These are phyloP conservation scores for Dictyostelium intermedium DNA, from an alignment of 78 protist genomes.

Conservation along the genomic window DNA sequence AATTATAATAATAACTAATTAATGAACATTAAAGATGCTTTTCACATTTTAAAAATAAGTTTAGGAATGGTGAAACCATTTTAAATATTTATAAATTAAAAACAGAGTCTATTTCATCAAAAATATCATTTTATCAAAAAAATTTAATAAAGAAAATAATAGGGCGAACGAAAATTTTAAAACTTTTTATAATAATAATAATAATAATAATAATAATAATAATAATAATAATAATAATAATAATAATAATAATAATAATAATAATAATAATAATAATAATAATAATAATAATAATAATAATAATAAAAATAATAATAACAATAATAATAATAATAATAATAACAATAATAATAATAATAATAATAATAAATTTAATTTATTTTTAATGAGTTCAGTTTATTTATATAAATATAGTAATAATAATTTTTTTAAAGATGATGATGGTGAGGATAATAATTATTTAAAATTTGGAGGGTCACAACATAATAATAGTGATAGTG, in stretches of 20 bases:
- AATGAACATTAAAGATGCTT: background rate
- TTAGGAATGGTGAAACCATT: background rate
- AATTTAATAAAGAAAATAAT: background rate
- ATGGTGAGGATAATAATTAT: background rate
- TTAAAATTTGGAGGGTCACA: background rate
- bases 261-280: background rate
- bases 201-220: background rate
- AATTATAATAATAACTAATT: no score
- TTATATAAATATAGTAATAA: background rate
- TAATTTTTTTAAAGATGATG: background rate
- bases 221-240: background rate
- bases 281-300: background rate
- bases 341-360: background rate
- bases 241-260: slow-evolving; percentile 3
- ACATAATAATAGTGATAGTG: no score
- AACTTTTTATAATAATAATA: background rate
- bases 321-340: background rate
- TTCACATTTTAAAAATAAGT: background rate
- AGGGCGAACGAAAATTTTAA: background rate
- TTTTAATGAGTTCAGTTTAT: background rate
- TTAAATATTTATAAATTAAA: background rate
- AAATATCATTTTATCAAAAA: background rate
- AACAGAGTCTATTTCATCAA: background rate
- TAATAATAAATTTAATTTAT: background rate
- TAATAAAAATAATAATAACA: background rate